Evolutionary conservation across 768 basidiomycete species (phyloP).

Genomic region (Neoboletus magnificus): DNA sequence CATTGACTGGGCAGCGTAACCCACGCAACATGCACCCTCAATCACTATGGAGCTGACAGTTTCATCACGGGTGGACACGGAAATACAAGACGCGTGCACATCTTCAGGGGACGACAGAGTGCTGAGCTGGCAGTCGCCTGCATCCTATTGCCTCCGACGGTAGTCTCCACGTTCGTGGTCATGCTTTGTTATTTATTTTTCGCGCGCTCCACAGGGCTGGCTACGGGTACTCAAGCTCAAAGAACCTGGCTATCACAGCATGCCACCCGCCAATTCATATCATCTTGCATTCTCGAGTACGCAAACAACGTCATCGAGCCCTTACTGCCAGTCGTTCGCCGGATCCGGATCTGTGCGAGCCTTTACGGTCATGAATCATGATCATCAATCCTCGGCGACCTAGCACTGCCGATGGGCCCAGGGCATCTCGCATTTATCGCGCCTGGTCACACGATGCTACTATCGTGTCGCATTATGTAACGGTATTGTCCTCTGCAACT

Average conservation of each 20-base stretch:
- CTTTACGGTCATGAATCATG: background rate
- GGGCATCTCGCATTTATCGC: conserved; percentile 1
- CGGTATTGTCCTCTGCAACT: background rate
- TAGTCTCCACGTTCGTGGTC: background rate
- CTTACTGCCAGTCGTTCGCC: background rate
- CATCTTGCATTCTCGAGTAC: background rate
- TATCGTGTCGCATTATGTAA: too few species aligned
- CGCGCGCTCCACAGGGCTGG: background rate
- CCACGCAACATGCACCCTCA: background rate
- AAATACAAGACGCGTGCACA: background rate
- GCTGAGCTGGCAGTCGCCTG: conserved; percentile 1
- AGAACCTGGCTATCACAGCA: background rate
- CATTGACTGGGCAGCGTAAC: background rate
- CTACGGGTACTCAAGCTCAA: background rate
- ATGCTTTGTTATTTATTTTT: background rate
- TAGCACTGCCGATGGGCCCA: background rate
- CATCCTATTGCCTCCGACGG: background rate
- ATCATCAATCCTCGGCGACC: background rate
- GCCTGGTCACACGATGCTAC: background rate
- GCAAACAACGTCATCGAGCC: background rate
- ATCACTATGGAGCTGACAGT: background rate
- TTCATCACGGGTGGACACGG: conserved; percentile 1
- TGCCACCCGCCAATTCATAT: background rate
- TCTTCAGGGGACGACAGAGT: background rate
- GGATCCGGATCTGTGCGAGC: background rate